phyloP scores from a whole-genome alignment of 2,329 filamentous ascomycete genomes.

The Aciculosporium take region DNA sequence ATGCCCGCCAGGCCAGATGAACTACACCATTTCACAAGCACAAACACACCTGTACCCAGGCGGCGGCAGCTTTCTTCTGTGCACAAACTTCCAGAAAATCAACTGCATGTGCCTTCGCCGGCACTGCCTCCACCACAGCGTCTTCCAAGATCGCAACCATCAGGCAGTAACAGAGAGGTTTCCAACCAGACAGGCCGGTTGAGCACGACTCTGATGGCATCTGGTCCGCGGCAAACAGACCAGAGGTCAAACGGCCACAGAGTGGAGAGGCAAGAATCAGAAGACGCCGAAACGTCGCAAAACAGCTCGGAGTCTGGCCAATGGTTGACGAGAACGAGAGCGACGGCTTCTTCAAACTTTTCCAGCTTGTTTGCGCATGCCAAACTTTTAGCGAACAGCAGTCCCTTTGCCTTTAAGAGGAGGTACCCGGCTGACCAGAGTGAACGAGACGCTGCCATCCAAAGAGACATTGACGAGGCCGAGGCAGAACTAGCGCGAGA shows the following conservation, averaged over 20 bases:
- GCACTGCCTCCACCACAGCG: background rate
- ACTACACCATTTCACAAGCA: background rate
- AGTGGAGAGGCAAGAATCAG: background rate
- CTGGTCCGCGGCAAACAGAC: background rate
- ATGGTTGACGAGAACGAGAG: slow-evolving; percentile 5
- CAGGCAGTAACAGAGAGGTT: background rate
- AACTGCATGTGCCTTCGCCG: background rate
- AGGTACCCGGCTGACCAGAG: slow-evolving; percentile 7
- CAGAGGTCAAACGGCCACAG: background rate
- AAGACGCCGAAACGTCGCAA: slow-evolving; percentile 1
- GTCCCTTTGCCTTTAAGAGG: slow-evolving; percentile 4
- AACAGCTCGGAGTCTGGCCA: slow-evolving; percentile 5
- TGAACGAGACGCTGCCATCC: slow-evolving; percentile 13
- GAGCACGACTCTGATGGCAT: background rate
- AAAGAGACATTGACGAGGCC: slow-evolving; percentile 10
- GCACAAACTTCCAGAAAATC: background rate
- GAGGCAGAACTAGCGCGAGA: slow-evolving; percentile 5
- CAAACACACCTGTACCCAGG: slow-evolving; percentile 12
- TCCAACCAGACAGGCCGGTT: background rate
- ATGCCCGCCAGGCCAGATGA: background rate
- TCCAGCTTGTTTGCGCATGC: slow-evolving; percentile 5
- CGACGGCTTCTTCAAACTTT: slow-evolving; percentile 5
- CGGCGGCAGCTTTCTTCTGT: background rate
- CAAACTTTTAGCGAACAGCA: slow-evolving; percentile 6
- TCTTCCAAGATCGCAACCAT: background rate